Percentiles rank a stretch among this genome's conserved stretches.
Conservation (phyloP, 208 protist species). For the Zelonia costaricensis region DNA sequence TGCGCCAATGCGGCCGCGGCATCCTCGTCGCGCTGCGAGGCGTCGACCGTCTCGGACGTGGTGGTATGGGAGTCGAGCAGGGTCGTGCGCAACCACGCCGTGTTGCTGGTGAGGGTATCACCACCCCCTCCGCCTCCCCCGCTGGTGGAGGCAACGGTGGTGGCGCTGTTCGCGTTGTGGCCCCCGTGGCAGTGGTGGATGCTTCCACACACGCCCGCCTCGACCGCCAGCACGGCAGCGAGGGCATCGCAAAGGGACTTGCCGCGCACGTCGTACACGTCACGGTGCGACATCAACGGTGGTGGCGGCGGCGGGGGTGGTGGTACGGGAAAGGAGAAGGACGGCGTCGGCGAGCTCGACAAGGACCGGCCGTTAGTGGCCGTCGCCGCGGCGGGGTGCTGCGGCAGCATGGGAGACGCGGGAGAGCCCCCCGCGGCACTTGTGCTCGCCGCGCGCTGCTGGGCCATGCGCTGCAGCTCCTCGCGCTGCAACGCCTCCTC, state of each 20-base stretch:
- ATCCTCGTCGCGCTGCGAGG: not conserved
- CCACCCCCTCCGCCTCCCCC: not conserved
- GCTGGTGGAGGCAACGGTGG: not conserved
- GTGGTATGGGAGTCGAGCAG: not conserved
- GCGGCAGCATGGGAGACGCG: no score
- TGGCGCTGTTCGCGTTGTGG: no score
- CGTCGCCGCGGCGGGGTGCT: no score
- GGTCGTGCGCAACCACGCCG: not conserved
- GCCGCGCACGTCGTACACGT: slow-evolving; percentile 18
- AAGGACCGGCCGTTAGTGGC: no score
- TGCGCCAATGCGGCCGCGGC: not conserved
- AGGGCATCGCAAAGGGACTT: slow-evolving; percentile 42
- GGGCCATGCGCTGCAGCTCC: slow-evolving; percentile 33
- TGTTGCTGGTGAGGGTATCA: not conserved
- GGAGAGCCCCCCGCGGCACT: no score
- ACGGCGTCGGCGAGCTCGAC: no score
- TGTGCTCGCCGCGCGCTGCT: slow-evolving; percentile 3
- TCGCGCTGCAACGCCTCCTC: slow-evolving; percentile 29
- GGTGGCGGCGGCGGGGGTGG: not conserved
- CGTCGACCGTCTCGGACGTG: not conserved
- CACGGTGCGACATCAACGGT: not conserved
- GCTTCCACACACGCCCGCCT: slow-evolving; percentile 24
- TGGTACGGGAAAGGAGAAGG: no score
- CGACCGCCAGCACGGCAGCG: slow-evolving; percentile 24
- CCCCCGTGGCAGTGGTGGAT: not conserved